Base-by-base conservation (phyloP, 257 asterid genomes). In the Avicennia marina region DNA sequence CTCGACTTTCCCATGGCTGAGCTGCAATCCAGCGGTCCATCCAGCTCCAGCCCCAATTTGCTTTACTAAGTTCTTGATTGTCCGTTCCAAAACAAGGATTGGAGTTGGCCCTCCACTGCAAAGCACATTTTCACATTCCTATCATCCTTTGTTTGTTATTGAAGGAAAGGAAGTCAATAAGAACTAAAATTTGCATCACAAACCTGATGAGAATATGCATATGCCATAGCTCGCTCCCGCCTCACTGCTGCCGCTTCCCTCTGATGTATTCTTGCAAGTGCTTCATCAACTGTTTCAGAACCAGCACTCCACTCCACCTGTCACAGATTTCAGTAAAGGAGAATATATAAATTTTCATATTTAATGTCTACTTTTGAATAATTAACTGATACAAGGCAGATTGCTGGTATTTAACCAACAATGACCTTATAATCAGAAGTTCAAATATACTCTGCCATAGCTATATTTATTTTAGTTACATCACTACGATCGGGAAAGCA, bases 31-130 rank as follows among this genome's bases (percentile, higher is more conserved):
- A 93, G 17, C 94, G 82, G 64, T 89, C 97, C 70, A 60, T 89
- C 98, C 96, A 93, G 72, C 98, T 93, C 98, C 98, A 89, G 12
- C 94, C 98, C 98, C 98, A 93, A 50, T 78, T 77, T 8, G 77
- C 75, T 64, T 86, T 80, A 54, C 87, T 75, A 22, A 78, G 71
- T 39, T 84, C 94, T 12, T 64, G 50, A 65, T 75, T 76, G 40
- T 72, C 75, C 19, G 78, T 65, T 51, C 87, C 93, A 41, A 78
- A 75, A 58, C 70, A 64, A 7, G 79, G 78, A 55, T 39, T 77
- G 15, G 82, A 71, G 62, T 82, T 78, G 67, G 94, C 90, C 71
- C 89, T 91, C 99, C 99, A 93, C 97, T 85, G 77, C 67, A 58
- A 67, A 65, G n/a, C 31, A 57, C 26, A 11, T 51, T 11, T 53